Evolutionary conservation across 2,329 filamentous ascomycete species (phyloP).

Genomic region (Botrytis cinerea): DNA sequence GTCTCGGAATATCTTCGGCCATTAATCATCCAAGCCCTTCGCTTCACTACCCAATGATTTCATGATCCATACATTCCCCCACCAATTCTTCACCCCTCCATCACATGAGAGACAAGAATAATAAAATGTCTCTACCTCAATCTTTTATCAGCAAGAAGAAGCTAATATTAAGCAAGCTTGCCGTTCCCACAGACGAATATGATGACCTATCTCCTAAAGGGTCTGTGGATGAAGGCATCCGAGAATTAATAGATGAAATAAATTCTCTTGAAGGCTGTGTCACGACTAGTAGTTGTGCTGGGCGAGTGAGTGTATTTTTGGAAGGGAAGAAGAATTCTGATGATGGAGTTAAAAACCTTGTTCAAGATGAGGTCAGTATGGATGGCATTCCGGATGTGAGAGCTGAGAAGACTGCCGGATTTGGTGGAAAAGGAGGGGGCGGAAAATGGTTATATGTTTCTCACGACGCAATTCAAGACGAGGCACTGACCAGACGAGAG

Average conservation of each 20-base stretch:
- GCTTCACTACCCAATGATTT: slow-evolving; percentile 12
- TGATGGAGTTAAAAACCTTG: slow-evolving; percentile 21
- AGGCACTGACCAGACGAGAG: slow-evolving; percentile 26
- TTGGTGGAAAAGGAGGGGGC: slow-evolving; percentile 83
- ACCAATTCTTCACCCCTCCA: slow-evolving; percentile 18
- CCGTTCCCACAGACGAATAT: slow-evolving; percentile 69
- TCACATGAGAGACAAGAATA: not conserved
- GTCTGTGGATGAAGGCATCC: slow-evolving; percentile 76
- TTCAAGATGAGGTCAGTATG: slow-evolving; percentile 29
- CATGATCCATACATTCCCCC: not conserved
- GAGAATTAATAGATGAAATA: slow-evolving; percentile 74
- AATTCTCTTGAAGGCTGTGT: slow-evolving; percentile 75
- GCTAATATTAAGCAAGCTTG: slow-evolving; percentile 70
- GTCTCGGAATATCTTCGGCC: slow-evolving; percentile 14
- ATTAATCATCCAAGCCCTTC: not conserved
- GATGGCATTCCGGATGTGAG: slow-evolving; percentile 17
- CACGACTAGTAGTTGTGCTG: slow-evolving; percentile 92
- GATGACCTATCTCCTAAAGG: slow-evolving; percentile 88
- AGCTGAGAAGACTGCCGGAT: slow-evolving; percentile 44
- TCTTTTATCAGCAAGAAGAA: slow-evolving; percentile 64
- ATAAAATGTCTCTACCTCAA: slow-evolving; percentile 27
- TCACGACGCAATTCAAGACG: slow-evolving; percentile 65
- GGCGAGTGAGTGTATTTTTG: slow-evolving; percentile 82
- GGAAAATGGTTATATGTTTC: slow-evolving; percentile 87
- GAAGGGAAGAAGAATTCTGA: slow-evolving; percentile 63